Conservation (phyloP, 352 stramenopile species). For the Elongisporangium prolatum region DNA sequence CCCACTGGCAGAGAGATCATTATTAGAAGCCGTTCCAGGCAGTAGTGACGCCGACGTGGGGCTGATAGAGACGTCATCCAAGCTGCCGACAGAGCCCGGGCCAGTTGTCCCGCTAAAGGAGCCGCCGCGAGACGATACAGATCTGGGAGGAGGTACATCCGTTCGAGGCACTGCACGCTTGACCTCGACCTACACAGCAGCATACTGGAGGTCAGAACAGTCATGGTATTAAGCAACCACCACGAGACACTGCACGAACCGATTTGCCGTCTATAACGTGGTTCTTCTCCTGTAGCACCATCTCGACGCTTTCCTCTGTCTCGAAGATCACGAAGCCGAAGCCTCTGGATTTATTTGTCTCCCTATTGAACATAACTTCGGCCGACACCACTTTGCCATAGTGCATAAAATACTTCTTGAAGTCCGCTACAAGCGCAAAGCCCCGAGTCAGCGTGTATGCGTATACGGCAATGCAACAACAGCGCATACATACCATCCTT, state of each 20-base stretch:
- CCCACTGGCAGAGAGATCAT: slow-evolving; percentile 18
- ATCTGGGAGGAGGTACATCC: slow-evolving; percentile 69
- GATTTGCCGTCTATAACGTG: slow-evolving; percentile 92
- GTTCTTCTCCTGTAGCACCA: slow-evolving; percentile 82
- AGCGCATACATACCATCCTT: slow-evolving; percentile 73
- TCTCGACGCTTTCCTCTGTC: slow-evolving; percentile 77
- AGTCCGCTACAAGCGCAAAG: slow-evolving; percentile 53
- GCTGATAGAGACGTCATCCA: slow-evolving; percentile 61
- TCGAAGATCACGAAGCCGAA: slow-evolving; percentile 95
- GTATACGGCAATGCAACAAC: not conserved
- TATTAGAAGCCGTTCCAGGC: slow-evolving; percentile 29
- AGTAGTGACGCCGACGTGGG: slow-evolving; percentile 32
- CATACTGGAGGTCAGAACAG: not conserved
- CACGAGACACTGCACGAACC: slow-evolving; percentile 16
- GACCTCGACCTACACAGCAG: slow-evolving; percentile 50
- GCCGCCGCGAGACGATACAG: slow-evolving; percentile 62
- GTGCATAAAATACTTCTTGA: slow-evolving; percentile 91
- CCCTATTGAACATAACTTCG: slow-evolving; percentile 94
- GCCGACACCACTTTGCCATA: slow-evolving; percentile 91
- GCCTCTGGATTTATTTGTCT: slow-evolving; percentile 92
- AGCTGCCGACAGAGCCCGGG: slow-evolving; percentile 61
- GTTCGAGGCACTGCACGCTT: slow-evolving; percentile 83
- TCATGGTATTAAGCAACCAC: no score
- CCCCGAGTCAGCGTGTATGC: not conserved
- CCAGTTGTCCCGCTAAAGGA: slow-evolving; percentile 79